Evolutionary conservation across 2,329 filamentous ascomycete species (phyloP), one percentile per base, ranked within the genome.

Genomic region (Phyllosticta citribraziliensis): DNA sequence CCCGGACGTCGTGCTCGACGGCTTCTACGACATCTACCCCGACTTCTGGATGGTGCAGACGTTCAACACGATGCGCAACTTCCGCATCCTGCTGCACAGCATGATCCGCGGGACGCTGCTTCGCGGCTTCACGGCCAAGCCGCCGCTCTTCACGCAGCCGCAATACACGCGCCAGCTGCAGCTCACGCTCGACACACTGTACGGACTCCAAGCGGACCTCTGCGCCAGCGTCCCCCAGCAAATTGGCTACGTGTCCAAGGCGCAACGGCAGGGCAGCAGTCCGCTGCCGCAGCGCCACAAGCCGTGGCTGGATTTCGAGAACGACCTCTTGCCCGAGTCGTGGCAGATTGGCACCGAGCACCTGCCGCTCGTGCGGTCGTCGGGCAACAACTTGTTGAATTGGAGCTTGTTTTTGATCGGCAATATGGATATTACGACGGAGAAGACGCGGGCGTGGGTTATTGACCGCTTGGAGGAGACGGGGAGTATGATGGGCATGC

Each of bases 381-480:
- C 68, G 1, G 72, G 71, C 27, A 70, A 70, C 2, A 68, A 69
- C 40, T 67, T 69, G 8, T 67, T 67, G 0, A 60, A 72, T 3
- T 74, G 71, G 71, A 65, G 70, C 4, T 59, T 74, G 6, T 74
- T 66, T 52, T 65, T 73, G 3, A 68, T 70, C 0, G 71, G 68
- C 20, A 55, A 69, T 9, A 71, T 67, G 63, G 68, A 68, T 1
- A 66, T 67, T 1, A 70, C 71, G 0, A 67, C 66, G 1, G 62
- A 63, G 0, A 52, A 66, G 14, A 66, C 65, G 17, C 69, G 71
- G 52, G 64, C 66, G n/a, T 73, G 64, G 50, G 64, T 69, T 0
- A 27, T 68, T 8, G 58, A 54, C 2, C 67, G 86, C 10, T 75
- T 89, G 62, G 84, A 86, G 72, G 80, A 86, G 69, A 87, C 89